Percentiles rank a stretch among this genome's conserved stretches.
These are phyloP conservation scores for Boletus tylopilopsis DNA, from an alignment of 768 basidiomycete genomes.

Conservation along the genomic window DNA sequence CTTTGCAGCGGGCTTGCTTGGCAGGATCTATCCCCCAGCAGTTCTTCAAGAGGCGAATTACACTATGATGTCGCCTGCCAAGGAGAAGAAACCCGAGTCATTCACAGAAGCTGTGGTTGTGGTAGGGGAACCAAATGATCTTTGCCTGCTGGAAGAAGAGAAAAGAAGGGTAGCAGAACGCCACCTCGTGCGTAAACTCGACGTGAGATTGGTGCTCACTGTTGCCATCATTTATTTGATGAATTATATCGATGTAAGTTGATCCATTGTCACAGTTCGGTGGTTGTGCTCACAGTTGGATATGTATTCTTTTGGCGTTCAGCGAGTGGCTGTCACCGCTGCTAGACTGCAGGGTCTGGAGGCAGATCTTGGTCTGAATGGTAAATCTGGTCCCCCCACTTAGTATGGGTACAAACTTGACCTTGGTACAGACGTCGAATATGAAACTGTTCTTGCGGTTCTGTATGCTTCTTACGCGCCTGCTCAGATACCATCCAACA, in stretches of 20 bases:
- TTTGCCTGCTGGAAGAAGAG: conserved; percentile 6
- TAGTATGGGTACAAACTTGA: background rate
- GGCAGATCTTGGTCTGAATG: conserved; percentile 34
- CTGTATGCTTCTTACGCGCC: conserved; percentile 60
- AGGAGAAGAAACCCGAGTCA: conserved; percentile 8
- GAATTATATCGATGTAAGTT: conserved; percentile 27
- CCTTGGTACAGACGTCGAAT: conserved; percentile 42
- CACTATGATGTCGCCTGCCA: conserved; percentile 8
- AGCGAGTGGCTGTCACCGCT: conserved; percentile 38
- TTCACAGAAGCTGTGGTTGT: conserved; percentile 2
- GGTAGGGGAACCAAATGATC: conserved; percentile 1
- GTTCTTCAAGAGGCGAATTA: no score
- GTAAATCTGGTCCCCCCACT: conserved; percentile 13
- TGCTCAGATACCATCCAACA: conserved; percentile 64
- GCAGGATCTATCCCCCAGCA: background rate
- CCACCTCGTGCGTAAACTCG: conserved; percentile 25
- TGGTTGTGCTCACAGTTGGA: background rate
- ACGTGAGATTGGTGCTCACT: conserved; percentile 27
- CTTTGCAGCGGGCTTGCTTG: no score
- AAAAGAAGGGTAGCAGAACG: conserved; percentile 20
- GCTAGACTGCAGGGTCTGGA: conserved; percentile 40
- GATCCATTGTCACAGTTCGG: background rate
- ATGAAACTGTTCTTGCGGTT: conserved; percentile 48
- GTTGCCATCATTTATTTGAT: conserved; percentile 23
- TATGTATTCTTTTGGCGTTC: background rate